Evolutionary conservation across 2,329 filamentous ascomycete species (phyloP).

Genomic region (Colletotrichum sp.): DNA sequence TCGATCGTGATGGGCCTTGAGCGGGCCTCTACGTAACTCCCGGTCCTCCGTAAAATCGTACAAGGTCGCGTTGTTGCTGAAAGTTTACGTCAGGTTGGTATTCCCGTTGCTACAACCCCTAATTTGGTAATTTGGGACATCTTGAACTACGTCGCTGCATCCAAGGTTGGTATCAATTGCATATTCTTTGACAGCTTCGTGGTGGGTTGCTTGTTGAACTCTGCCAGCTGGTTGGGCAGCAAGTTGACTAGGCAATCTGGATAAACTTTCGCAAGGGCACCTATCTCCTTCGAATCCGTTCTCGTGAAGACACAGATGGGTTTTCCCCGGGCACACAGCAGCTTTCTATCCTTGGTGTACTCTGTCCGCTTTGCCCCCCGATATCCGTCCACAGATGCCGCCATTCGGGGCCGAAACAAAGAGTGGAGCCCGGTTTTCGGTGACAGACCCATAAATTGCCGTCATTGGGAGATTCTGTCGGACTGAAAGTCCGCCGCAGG

Average conservation of each 20-base stretch:
- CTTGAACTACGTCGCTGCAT: neutral
- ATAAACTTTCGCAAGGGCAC: neutral
- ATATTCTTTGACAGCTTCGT: neutral
- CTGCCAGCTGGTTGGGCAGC: neutral
- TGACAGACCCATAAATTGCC: neutral
- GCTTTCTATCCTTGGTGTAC: neutral
- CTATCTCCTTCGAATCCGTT: neutral
- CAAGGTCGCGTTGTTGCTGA: neutral
- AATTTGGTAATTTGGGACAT: neutral
- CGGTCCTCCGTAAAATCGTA: neutral
- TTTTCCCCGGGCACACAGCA: neutral
- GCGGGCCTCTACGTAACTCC: neutral
- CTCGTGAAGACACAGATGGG: neutral
- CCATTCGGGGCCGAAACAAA: neutral
- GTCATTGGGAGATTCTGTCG: neutral
- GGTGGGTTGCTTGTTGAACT: neutral
- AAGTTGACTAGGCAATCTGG: neutral
- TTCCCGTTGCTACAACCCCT: neutral
- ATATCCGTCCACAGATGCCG: neutral
- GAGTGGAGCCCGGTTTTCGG: neutral
- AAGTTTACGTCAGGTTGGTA: neutral
- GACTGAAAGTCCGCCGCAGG: neutral
- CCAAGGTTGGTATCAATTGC: neutral
- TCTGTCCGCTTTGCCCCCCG: neutral
- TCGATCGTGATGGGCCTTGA: neutral